Evolutionary conservation across 2,329 filamentous ascomycete genomes (phyloP).

Genomic region (Aureobasidium sp.): DNA sequence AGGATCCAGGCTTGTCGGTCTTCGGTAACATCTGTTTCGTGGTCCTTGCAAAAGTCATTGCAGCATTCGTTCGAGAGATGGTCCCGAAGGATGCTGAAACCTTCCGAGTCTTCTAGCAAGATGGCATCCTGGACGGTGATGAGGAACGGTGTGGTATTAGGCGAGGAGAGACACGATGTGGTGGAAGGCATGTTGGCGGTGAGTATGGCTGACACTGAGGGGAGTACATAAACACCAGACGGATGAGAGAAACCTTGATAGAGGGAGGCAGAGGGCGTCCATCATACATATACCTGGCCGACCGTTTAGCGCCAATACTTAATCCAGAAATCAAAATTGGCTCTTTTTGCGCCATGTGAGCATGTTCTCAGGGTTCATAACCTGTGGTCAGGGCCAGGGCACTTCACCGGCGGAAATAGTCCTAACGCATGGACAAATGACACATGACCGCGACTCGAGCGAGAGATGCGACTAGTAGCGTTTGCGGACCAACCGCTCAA

Average conservation of each 20-base stretch:
- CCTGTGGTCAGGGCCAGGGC: conserved; percentile 5
- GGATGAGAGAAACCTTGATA: conserved; percentile 5
- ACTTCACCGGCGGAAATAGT: conserved; percentile 9
- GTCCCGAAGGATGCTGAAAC: conserved; percentile 37
- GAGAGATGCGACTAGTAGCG: conserved; percentile 2
- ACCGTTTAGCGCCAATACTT: conserved; percentile 10
- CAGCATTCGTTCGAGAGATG: conserved; percentile 35
- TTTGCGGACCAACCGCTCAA: conserved; percentile 10
- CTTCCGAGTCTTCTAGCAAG: conserved; percentile 33
- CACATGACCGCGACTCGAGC: conserved; percentile 13
- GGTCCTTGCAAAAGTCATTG: conserved; percentile 39
- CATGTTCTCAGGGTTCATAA: conserved; percentile 11
- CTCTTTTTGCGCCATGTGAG: conserved; percentile 10
- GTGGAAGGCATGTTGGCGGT: conserved; percentile 7
- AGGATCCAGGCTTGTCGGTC: conserved; percentile 40
- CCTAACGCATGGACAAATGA: conserved; percentile 7
- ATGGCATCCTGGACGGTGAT: conserved; percentile 37
- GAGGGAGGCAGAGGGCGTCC: neutral
- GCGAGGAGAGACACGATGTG: conserved; percentile 16
- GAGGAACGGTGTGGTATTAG: conserved; percentile 35
- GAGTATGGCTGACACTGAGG: neutral
- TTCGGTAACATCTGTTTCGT: conserved; percentile 29
- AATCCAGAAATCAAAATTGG: conserved; percentile 5
- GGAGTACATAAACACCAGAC: conserved; percentile 3
- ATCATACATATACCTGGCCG: conserved; percentile 10